Evolutionary conservation across 2,329 filamentous ascomycete species (phyloP).

Genomic region (Fusarium equiseti): DNA sequence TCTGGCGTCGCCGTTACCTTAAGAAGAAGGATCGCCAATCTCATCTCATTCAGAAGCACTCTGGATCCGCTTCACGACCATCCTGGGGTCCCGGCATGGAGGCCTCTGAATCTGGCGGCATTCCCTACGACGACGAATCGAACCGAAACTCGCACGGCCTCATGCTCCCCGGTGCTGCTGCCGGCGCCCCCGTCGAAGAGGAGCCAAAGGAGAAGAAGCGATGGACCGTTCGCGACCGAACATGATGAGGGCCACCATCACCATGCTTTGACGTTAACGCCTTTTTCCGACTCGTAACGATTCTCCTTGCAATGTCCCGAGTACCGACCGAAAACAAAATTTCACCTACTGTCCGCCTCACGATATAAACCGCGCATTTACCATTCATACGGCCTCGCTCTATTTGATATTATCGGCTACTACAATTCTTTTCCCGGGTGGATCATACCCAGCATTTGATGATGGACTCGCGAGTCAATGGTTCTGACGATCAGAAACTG

Average conservation of each 20-base stretch:
- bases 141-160: conserved; percentile 45
- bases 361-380: conserved; percentile 40
- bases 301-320: conserved; percentile 26
- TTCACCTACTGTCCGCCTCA: conserved; percentile 23
- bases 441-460: conserved; percentile 6
- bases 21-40: conserved; percentile 72
- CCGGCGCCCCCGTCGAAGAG: conserved; percentile 33
- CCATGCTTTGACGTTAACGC: neutral
- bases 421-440: conserved; percentile 18
- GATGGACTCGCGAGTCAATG: neutral
- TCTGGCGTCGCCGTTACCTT: conserved; percentile 80
- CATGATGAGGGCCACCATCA: conserved; percentile 47
- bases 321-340: conserved; percentile 12
- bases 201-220: conserved; percentile 60
- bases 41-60: conserved; percentile 54
- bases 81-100: conserved; percentile 53
- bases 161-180: conserved; percentile 39
- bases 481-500: neutral
- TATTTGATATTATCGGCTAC: conserved; percentile 27
- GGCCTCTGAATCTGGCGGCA: conserved; percentile 41
- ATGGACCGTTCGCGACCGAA: conserved; percentile 60
- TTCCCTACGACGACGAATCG: conserved; percentile 48
- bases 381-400: conserved; percentile 39
- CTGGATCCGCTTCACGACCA: conserved; percentile 53
- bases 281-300: conserved; percentile 24